Evolutionary conservation across 2,329 filamentous ascomycete species (phyloP).

Genomic region (Macroventuria anomochaeta): DNA sequence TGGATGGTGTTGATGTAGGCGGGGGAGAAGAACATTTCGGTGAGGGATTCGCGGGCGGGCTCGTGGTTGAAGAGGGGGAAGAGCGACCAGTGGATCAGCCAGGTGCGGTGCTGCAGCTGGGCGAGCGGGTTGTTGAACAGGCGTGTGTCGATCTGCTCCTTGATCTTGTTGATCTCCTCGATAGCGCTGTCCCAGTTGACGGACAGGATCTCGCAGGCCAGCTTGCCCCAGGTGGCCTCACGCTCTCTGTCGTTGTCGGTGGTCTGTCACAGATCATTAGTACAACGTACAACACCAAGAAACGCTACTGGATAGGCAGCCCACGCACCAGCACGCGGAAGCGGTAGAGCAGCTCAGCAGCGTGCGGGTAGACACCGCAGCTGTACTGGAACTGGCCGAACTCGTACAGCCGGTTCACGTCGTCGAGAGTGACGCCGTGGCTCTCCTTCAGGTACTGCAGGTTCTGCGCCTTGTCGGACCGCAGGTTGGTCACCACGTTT

Average conservation of each 20-base stretch:
- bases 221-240: slow-evolving; percentile 95
- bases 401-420: slow-evolving; percentile 95
- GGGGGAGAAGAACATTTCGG: slow-evolving; percentile 96
- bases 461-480: slow-evolving; percentile 98
- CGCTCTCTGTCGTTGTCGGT: slow-evolving; percentile 98
- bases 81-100: slow-evolving; percentile 97
- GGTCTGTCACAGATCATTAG: too few species aligned
- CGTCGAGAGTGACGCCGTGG: slow-evolving; percentile 90
- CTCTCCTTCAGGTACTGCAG: slow-evolving; percentile 97
- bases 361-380: slow-evolving; percentile 90
- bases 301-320: too few species aligned
- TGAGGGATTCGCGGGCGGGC: slow-evolving; percentile 83
- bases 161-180: slow-evolving; percentile 68
- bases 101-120: slow-evolving; percentile 94
- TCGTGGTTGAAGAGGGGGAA: slow-evolving; percentile 99
- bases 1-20: slow-evolving; percentile 99
- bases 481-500: slow-evolving; percentile 86
- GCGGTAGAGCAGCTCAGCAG: slow-evolving; percentile 92
- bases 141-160: slow-evolving; percentile 84
- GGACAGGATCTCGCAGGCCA: slow-evolving; percentile 93
- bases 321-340: slow-evolving; percentile 79
- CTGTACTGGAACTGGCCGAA: slow-evolving; percentile 98
- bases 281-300: too few species aligned
- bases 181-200: slow-evolving; percentile 91
- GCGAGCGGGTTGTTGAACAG: slow-evolving; percentile 96